phyloP scores from a whole-genome alignment of 306 rosid species.

The Neltuma alba region DNA sequence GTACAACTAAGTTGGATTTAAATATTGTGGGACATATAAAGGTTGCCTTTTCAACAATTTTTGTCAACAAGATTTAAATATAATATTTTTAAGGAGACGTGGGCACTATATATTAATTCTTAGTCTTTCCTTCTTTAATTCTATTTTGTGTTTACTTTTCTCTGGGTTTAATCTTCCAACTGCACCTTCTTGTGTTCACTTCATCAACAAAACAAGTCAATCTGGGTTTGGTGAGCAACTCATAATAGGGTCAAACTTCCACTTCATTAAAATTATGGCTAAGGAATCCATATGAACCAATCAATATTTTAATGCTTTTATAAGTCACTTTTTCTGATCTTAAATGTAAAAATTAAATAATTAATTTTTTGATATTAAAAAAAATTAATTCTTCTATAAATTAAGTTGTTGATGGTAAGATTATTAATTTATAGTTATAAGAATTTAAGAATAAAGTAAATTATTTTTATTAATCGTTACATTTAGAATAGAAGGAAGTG shows the following conservation, averaged over 20 bases:
- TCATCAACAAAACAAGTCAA: not conserved
- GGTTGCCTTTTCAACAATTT: not conserved
- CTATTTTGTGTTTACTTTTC: not conserved
- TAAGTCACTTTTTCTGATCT: too few species aligned
- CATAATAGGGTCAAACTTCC: not conserved
- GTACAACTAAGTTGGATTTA: not conserved
- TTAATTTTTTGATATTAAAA: too few species aligned
- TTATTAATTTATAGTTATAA: too few species aligned
- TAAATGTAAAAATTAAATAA: too few species aligned
- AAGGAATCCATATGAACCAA: not conserved
- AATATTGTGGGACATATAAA: not conserved
- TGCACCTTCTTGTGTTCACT: not conserved
- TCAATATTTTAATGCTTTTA: not conserved
- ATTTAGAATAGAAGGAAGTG: too few species aligned
- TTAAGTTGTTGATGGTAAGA: too few species aligned
- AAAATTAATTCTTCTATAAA: too few species aligned
- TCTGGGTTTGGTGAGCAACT: not conserved
- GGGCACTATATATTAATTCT: not conserved
- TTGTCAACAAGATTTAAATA: not conserved
- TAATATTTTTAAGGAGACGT: not conserved
- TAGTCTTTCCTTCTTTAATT: not conserved
- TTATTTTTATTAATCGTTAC: too few species aligned
- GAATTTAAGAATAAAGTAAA: too few species aligned
- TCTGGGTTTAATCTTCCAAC: not conserved
- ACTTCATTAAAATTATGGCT: not conserved